Evolutionary conservation across 371 early-diverging fungal species (phyloP), one percentile per base, ranked within the genome.

Genomic region (Mucor plumbeus): DNA sequence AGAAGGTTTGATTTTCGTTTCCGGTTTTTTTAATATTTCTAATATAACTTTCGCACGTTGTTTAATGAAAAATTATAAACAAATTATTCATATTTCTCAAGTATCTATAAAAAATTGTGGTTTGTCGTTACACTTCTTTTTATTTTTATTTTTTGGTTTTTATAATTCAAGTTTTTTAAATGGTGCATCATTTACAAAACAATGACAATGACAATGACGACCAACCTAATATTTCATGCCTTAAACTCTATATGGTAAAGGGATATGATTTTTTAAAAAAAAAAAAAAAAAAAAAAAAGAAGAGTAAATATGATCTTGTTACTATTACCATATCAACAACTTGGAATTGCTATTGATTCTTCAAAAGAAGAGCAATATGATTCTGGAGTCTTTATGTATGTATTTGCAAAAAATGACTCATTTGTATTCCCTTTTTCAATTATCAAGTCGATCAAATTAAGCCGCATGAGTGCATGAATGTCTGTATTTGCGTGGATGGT

Each of bases 21-120:
- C 55, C 55, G 55, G 55, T 55, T 35, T 35, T 55, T 35, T 55
- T 55, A n/a, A 44, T 17, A 44, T 11, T 38, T 1, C 5, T 38
- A 34, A 55, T 31, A 35, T 55, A 55, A 34, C n/a, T 55, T 55
- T 55, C 55, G 55, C 55, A 55, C 55, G 35, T 34, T 55, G 26
- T 21, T 50, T 50, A 13, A 26, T 50, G 7, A 11, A 50, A 48
- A 50, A 50, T 50, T 50, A 50, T 50, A 50, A 26, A 50, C 50
- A 50, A 50, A 1, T 9, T 4, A 38, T 38, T 38, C 9, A 38
- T n/a, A n/a, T n/a, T 9, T 11, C 38, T 50, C 11, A 21, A 47
- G 48, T 48, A 21, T 48, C n/a, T 44, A 44, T 50, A 26, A 21
- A 21, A 21, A 11, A 0, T 50, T 4, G 17, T 19, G 21, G 15